A percentile compares a stretch with the other conserved stretches of the same genome.
phyloP scores from a whole-genome alignment of 768 basidiomycete species.

The Jaapia argillacea region DNA sequence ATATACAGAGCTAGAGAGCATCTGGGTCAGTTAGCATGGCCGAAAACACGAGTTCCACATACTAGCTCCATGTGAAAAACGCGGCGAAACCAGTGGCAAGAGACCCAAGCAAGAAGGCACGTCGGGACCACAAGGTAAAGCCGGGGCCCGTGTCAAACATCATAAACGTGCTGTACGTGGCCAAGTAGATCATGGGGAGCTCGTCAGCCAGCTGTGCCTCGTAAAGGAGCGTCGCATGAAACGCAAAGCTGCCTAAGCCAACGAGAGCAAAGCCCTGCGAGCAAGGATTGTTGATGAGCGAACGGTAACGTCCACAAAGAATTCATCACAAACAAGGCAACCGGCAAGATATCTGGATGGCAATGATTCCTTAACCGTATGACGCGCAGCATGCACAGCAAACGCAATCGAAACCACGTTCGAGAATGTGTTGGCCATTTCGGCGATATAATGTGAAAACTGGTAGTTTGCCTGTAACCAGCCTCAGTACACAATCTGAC shows the following conservation, averaged over 20 bases:
- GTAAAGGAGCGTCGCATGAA: slow-evolving; percentile 70
- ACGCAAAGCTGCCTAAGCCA: slow-evolving; percentile 69
- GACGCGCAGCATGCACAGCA: slow-evolving; percentile 37
- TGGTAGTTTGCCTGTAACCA: slow-evolving; percentile 57
- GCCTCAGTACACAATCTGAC: not conserved
- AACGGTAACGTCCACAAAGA: slow-evolving; percentile 1
- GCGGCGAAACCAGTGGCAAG: slow-evolving; percentile 38
- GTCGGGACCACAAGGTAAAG: slow-evolving; percentile 28
- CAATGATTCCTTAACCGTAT: slow-evolving; percentile 18
- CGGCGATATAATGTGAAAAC: slow-evolving; percentile 69
- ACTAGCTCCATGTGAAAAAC: slow-evolving; percentile 70
- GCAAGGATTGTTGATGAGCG: slow-evolving; percentile 3
- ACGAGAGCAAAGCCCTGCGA: slow-evolving; percentile 57
- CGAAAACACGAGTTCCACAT: slow-evolving; percentile 19
- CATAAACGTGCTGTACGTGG: slow-evolving; percentile 48
- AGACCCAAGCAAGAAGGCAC: slow-evolving; percentile 24
- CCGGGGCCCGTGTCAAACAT: slow-evolving; percentile 49
- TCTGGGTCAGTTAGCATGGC: not conserved
- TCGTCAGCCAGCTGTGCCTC: slow-evolving; percentile 77
- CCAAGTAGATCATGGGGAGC: slow-evolving; percentile 73
- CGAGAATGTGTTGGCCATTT: slow-evolving; percentile 62
- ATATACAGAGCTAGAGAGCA: slow-evolving; percentile 39
- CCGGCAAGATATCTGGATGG: slow-evolving; percentile 26
- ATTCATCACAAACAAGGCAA: slow-evolving; percentile 20
- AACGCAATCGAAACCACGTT: slow-evolving; percentile 51